Percentiles rank a stretch among this genome's conserved stretches.
These are phyloP conservation scores for Fusarium equiseti DNA, from an alignment of 2,329 filamentous ascomycete genomes.

Conservation along the genomic window DNA sequence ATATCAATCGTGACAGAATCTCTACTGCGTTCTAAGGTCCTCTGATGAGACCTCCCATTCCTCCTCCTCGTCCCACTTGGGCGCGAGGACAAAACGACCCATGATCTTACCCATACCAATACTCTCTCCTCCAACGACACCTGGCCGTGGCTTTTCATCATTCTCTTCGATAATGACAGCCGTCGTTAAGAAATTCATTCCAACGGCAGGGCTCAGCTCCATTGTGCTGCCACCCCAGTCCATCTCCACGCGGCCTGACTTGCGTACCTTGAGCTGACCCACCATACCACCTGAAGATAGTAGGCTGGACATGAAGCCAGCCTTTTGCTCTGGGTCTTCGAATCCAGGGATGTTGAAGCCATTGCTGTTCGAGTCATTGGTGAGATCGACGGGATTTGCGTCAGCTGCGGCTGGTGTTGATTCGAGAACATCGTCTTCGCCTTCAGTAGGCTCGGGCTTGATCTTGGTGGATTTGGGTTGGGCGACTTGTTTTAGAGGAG, in stretches of 20 bases:
- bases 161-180: conserved; percentile 70
- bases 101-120: conserved; percentile 73
- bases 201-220: conserved; percentile 64
- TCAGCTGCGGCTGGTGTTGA: conserved; percentile 43
- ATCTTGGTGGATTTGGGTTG: conserved; percentile 50
- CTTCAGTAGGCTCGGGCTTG: conserved; percentile 58
- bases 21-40: conserved; percentile 47
- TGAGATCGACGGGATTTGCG: conserved; percentile 58
- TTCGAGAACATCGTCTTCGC: conserved; percentile 55
- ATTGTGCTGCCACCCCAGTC: conserved; percentile 71
- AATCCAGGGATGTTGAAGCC: conserved; percentile 33
- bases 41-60: conserved; percentile 63
- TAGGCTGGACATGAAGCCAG: conserved; percentile 55
- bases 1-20: background rate
- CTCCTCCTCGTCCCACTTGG: conserved; percentile 68
- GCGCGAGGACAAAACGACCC: conserved; percentile 71
- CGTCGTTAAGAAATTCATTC: conserved; percentile 68
- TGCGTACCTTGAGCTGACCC: conserved; percentile 70
- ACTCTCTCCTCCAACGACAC: conserved; percentile 61
- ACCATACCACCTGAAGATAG: conserved; percentile 68
- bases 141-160: conserved; percentile 62
- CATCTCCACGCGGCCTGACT: conserved; percentile 72
- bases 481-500: conserved; percentile 60
- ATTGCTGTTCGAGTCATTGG: conserved; percentile 49
- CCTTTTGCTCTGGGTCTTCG: conserved; percentile 51